Percentiles rank a stretch among this genome's conserved stretches.
phyloP scores from a whole-genome alignment of 306 rosid genomes.

The Quillaja saponaria region DNA sequence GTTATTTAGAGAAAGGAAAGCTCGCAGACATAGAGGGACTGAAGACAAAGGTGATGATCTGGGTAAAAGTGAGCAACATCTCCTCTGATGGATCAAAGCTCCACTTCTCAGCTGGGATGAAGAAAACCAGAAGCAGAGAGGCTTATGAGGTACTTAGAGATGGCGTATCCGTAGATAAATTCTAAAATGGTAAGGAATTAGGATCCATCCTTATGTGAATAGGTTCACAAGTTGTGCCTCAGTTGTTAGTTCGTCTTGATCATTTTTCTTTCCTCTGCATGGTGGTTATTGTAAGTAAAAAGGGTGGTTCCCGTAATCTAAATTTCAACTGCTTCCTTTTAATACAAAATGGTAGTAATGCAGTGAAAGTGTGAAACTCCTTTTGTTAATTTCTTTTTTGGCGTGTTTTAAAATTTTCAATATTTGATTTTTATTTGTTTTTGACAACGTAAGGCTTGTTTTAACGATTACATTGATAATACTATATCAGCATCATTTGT shows the following conservation, averaged over 20 bases:
- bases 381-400: neutral
- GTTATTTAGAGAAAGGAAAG: slow-evolving; percentile 91
- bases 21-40: slow-evolving; percentile 81
- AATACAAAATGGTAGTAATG: slow-evolving; percentile 25
- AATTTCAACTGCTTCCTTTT: slow-evolving; percentile 22
- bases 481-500: too few relatives aligned
- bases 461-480: too few relatives aligned
- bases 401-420: neutral
- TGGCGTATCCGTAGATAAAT: slow-evolving; percentile 71
- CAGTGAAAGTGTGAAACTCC: slow-evolving; percentile 20
- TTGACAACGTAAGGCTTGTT: neutral
- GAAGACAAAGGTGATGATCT: slow-evolving; percentile 87
- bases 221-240: neutral
- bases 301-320: slow-evolving; percentile 29
- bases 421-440: neutral
- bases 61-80: slow-evolving; percentile 81
- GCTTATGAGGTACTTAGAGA: slow-evolving; percentile 85
- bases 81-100: slow-evolving; percentile 79
- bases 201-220: too few relatives aligned
- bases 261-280: slow-evolving; percentile 12
- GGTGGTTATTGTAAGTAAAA: slow-evolving; percentile 28
- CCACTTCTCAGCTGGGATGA: slow-evolving; percentile 80
- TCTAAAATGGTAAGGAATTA: slow-evolving; percentile 29
- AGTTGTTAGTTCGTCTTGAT: slow-evolving; percentile 23
- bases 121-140: slow-evolving; percentile 83